Percentiles rank a stretch among this genome's conserved stretches.
phyloP scores from a whole-genome alignment of 805 yeast species.

The Candida patagonica region DNA sequence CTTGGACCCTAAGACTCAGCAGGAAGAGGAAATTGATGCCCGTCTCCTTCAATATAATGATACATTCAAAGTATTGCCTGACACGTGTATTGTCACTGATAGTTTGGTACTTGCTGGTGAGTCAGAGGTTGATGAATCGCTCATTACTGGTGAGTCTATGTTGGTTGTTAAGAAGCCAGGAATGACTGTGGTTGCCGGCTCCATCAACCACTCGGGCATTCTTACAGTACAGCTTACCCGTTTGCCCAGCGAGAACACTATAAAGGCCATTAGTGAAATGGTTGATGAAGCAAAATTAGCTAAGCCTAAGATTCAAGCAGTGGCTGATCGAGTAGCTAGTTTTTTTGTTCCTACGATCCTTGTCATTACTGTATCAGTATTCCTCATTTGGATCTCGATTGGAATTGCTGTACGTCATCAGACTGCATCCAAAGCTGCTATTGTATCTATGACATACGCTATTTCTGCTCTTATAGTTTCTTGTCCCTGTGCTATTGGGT shows the following conservation, averaged over 20 bases:
- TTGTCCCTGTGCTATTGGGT: slow-evolving; percentile 19
- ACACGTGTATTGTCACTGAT: neutral
- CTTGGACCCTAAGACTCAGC: neutral
- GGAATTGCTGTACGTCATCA: neutral
- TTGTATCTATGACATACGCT: neutral
- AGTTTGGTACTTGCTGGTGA: neutral
- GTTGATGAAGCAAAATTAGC: too few relatives aligned
- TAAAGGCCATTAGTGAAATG: too few relatives aligned
- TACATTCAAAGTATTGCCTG: neutral
- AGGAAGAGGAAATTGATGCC: neutral
- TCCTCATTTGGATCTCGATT: neutral
- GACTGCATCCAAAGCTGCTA: neutral
- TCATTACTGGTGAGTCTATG: neutral
- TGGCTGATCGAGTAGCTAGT: neutral
- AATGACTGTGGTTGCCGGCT: neutral
- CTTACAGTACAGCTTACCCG: slow-evolving; percentile 1
- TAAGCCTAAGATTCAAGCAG: too few relatives aligned
- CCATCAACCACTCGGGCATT: neutral
- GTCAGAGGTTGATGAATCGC: neutral
- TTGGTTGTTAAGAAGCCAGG: neutral
- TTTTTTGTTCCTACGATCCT: neutral
- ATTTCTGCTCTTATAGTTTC: slow-evolving; percentile 6
- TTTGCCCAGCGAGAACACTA: neutral
- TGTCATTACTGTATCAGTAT: neutral
- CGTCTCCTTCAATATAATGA: neutral